Conservation (phyloP, 2,329 filamentous ascomycete genomes). For the Phaeosphaeriaceae sp. region DNA sequence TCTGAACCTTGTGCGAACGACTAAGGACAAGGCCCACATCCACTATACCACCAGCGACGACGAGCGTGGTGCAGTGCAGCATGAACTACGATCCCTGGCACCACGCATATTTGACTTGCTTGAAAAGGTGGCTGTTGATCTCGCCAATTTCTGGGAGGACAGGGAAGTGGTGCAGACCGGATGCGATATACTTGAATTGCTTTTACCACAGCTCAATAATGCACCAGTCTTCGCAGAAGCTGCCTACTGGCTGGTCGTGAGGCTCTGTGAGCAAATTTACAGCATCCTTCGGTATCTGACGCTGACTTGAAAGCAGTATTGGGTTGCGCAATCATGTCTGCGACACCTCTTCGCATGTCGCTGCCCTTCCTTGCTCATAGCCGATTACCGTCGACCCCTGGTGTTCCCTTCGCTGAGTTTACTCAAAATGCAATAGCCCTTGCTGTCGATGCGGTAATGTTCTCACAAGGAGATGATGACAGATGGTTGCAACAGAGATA, state of each 20-base stretch:
- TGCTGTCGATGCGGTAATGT: conserved; percentile 30
- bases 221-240: conserved; percentile 10
- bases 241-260: conserved; percentile 26
- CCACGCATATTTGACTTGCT: conserved; percentile 9
- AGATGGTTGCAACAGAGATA: conserved; percentile 26
- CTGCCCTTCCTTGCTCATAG: conserved; percentile 12
- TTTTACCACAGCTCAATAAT: conserved; percentile 11
- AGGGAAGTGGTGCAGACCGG: background rate
- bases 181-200: conserved; percentile 5
- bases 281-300: background rate
- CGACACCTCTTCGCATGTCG: conserved; percentile 12
- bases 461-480: conserved; percentile 30
- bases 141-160: conserved; percentile 17
- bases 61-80: background rate
- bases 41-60: background rate
- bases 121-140: conserved; percentile 10
- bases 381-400: background rate
- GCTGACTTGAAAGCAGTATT: conserved; percentile 21
- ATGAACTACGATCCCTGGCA: conserved; percentile 14
- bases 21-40: background rate
- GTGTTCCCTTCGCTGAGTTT: conserved; percentile 15
- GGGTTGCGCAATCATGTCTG: conserved; percentile 21
- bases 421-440: conserved; percentile 22
- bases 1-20: background rate
- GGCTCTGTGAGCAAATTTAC: conserved; percentile 22